phyloP scores from a whole-genome alignment of 2,329 filamentous ascomycete species.

The Xylaria sp. region DNA sequence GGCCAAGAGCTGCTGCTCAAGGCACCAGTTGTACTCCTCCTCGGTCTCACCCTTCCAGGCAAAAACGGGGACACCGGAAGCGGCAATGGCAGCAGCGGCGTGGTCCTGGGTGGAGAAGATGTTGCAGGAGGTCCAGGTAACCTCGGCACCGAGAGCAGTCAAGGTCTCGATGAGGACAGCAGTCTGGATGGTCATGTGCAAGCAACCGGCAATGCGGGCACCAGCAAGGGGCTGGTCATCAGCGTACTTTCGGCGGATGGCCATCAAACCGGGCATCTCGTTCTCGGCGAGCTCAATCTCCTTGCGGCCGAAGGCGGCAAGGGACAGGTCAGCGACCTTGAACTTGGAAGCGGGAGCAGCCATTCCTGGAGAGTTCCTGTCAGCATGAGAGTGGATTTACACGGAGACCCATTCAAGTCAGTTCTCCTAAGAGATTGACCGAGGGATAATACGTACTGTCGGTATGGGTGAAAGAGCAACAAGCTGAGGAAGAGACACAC shows the following conservation, averaged over 20 bases:
- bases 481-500: constrained; percentile 8
- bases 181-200: constrained; percentile 99
- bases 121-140: constrained; percentile 99
- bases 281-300: constrained; percentile 98
- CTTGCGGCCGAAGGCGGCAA: constrained; percentile 96
- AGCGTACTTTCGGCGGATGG: constrained; percentile 87
- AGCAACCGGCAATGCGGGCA: constrained; percentile 92
- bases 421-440: background rate
- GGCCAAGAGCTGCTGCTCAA: constrained; percentile 93
- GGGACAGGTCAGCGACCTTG: constrained; percentile 97
- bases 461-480: background rate
- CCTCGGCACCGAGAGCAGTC: constrained; percentile 87
- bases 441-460: background rate
- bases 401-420: background rate
- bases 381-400: background rate
- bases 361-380: constrained; percentile 39
- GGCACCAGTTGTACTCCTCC: constrained; percentile 99
- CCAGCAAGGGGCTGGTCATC: constrained; percentile 88
- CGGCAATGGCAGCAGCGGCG: constrained; percentile 94
- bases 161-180: constrained; percentile 99
- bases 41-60: constrained; percentile 88
- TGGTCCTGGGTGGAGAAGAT: constrained; percentile 99
- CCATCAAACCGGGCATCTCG: constrained; percentile 97
- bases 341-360: constrained; percentile 83
- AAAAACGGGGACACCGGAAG: constrained; percentile 80